Evolutionary conservation across 2,329 filamentous ascomycete genomes (phyloP).

Genomic region (Fonsecaea erecta): DNA sequence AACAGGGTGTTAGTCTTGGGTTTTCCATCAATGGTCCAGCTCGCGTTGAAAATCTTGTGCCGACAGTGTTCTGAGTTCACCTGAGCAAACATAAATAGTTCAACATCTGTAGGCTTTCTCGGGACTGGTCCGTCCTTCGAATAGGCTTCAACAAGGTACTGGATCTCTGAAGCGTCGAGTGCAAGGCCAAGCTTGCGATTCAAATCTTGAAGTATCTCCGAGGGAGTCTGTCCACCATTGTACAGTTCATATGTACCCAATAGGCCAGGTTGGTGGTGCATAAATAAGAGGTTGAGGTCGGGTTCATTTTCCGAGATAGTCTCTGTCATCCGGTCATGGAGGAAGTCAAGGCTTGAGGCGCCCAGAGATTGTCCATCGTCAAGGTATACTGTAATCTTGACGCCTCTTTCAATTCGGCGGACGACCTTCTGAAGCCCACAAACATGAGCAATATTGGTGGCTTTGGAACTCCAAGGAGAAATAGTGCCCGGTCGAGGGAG

Average conservation of each 20-base stretch:
- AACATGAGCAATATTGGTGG: conserved; percentile 89
- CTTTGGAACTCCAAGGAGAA: conserved; percentile 97
- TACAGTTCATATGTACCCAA: conserved; percentile 79
- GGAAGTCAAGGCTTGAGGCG: conserved; percentile 64
- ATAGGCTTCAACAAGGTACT: conserved; percentile 89
- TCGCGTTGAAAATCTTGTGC: conserved; percentile 93
- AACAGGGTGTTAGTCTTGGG: conserved; percentile 82
- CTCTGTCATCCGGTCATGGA: conserved; percentile 97
- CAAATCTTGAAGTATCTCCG: conserved; percentile 76
- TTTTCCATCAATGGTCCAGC: conserved; percentile 90
- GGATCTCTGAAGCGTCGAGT: conserved; percentile 84
- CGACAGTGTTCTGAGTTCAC: conserved; percentile 96
- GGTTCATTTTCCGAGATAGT: conserved; percentile 70
- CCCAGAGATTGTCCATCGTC: conserved; percentile 62
- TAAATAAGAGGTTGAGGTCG: conserved; percentile 76
- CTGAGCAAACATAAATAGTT: conserved; percentile 99
- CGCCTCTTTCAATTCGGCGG: conserved; percentile 83
- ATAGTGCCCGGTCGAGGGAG: conserved; percentile 79
- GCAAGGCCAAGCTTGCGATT: conserved; percentile 84
- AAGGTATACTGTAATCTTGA: conserved; percentile 69
- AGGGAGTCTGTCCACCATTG: conserved; percentile 65
- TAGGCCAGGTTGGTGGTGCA: conserved; percentile 66
- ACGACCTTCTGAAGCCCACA: conserved; percentile 76
- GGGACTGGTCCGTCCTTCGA: conserved; percentile 64
- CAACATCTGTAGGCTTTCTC: conserved; percentile 78